Evolutionary conservation across 768 basidiomycete genomes (phyloP), one percentile per base, ranked within the genome.

Genomic region (Pholiota microspora): DNA sequence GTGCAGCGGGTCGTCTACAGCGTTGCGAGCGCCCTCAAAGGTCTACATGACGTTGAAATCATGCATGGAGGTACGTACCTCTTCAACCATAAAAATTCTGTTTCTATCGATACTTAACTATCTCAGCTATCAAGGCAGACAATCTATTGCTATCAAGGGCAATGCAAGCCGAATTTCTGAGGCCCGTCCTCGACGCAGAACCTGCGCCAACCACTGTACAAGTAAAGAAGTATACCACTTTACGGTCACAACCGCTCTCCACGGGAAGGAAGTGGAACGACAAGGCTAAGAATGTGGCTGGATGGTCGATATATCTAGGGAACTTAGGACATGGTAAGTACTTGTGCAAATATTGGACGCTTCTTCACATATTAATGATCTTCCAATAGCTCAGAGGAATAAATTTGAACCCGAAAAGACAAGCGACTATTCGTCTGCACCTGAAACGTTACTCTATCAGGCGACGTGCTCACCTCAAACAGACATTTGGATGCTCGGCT

Each of bases 401-500:
- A 36, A 36, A 4, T 36, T 9, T 36, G 35, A 36, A 38, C 18
- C 4, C n/a, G 21, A 27, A 28, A 42, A 27, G 38, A n/a, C 0
- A 10, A 12, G 15, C 10, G n/a, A 18, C 36, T 27, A 12, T 9
- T 35, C n/a, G 29, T 46, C 56, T 57, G 47, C 46, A 2, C 38
- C 56, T 16, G 57, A 58, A 21, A 40, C 29, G 1, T 34, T 35
- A 9, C 31, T 61, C 8, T 48, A 50, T 1, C 59, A 49, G 18
- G 36, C 45, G 15, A 29, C 56, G n/a, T 55, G 54, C 49, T 28
- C 49, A 24, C 25, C 47, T 18, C 45, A 59, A 23, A 49, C 51
- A 27, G 61, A 60, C 21, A 21, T 58, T 12, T 62, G 61, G 61
- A 58, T 62, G 61, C 49, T 62, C 31, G 61, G 61, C 0, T 60